A percentile compares a stretch with the other conserved stretches of the same genome.
Evolutionary conservation across 2,329 filamentous ascomycete genomes (phyloP).

Genomic region (Exophiala lecanii-corni): DNA sequence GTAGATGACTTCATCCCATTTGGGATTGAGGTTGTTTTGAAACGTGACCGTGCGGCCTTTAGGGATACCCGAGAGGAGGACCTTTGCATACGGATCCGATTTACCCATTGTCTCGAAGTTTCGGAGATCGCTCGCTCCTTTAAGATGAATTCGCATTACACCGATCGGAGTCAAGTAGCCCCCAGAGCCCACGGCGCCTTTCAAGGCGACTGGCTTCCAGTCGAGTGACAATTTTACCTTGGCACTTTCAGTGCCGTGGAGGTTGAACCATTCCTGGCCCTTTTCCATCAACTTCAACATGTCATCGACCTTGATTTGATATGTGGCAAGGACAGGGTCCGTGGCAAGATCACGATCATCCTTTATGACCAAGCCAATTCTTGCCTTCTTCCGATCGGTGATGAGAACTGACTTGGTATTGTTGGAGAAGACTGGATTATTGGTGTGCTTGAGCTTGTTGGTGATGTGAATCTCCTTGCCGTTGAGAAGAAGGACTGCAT

Average conservation of each 20-base stretch:
- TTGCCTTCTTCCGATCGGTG: conserved; percentile 85
- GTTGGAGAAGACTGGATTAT: conserved; percentile 94
- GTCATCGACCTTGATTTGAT: conserved; percentile 93
- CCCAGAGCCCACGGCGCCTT: conserved; percentile 71
- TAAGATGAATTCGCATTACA: conserved; percentile 91
- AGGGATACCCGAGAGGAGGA: conserved; percentile 83
- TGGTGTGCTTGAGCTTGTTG: conserved; percentile 91
- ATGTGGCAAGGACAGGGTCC: conserved; percentile 82
- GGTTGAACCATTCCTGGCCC: conserved; percentile 93
- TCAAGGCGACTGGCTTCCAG: conserved; percentile 91
- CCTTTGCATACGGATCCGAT: conserved; percentile 88
- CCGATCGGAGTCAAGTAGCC: conserved; percentile 92
- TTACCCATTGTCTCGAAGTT: conserved; percentile 96
- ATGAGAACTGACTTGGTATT: conserved; percentile 91
- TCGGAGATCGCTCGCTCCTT: conserved; percentile 73
- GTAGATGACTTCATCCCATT: conserved; percentile 94
- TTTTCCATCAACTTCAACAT: conserved; percentile 87
- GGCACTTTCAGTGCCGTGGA: conserved; percentile 74
- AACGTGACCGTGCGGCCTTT: conserved; percentile 92
- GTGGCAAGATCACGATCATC: conserved; percentile 82
- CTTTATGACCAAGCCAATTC: conserved; percentile 87
- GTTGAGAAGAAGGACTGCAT: conserved; percentile 82
- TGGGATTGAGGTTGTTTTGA: conserved; percentile 89
- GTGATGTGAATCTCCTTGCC: conserved; percentile 85
- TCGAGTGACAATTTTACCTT: conserved; percentile 86